phyloP scores from a whole-genome alignment of 2,329 filamentous ascomycete genomes.

The Fusarium sp. region DNA sequence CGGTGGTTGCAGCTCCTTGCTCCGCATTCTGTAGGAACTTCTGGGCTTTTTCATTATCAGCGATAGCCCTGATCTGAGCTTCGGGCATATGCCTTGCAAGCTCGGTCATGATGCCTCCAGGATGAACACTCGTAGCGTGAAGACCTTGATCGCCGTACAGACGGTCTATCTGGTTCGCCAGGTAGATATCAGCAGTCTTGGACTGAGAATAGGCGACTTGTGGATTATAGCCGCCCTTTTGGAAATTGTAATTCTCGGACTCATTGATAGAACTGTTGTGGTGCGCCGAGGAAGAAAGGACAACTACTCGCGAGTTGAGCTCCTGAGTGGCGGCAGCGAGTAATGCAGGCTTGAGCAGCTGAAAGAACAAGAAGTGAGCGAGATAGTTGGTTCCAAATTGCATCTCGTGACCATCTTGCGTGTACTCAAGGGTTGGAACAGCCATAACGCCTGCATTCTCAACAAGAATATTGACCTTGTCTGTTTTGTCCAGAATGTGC shows the following conservation, averaged over 20 bases:
- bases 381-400: constrained; percentile 60
- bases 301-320: constrained; percentile 51
- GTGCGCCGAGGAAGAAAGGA: constrained; percentile 48
- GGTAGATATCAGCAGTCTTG: constrained; percentile 65
- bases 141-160: constrained; percentile 59
- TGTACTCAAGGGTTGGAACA: constrained; percentile 49
- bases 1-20: constrained; percentile 41
- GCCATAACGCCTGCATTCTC: constrained; percentile 61
- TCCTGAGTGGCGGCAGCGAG: constrained; percentile 47
- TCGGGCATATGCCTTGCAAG: neutral
- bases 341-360: constrained; percentile 55
- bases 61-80: neutral
- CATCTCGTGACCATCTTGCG: constrained; percentile 57
- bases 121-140: constrained; percentile 58
- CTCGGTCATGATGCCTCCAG: constrained; percentile 57
- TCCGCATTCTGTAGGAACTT: constrained; percentile 21
- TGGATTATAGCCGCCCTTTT: constrained; percentile 46
- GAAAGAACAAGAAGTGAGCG: constrained; percentile 58
- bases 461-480: constrained; percentile 53
- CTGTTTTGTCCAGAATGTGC: constrained; percentile 32
- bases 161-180: constrained; percentile 64
- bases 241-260: constrained; percentile 40
- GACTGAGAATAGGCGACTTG: constrained; percentile 59
- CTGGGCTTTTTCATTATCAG: neutral
- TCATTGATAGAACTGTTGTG: constrained; percentile 29